phyloP scores from a whole-genome alignment of 257 asterid species.

The Prunella vulgaris region DNA sequence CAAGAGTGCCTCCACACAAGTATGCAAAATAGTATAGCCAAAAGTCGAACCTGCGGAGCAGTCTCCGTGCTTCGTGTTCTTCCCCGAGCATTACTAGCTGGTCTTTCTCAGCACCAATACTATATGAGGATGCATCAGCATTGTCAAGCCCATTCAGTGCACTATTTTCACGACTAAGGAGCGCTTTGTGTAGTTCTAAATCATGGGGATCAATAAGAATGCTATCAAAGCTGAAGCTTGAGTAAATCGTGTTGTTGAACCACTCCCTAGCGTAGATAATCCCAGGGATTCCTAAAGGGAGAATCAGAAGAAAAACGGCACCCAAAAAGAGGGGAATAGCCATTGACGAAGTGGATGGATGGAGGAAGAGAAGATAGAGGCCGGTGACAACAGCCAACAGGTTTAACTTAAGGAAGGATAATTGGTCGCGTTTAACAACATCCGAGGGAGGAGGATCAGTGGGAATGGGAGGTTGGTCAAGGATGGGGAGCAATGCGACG shows the following conservation, averaged over 20 bases:
- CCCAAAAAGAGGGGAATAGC: conserved; percentile 52
- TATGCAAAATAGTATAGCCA: conserved; percentile 74
- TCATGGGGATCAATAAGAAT: conserved; percentile 57
- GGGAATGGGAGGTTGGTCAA: conserved; percentile 47
- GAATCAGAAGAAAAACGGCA: conserved; percentile 54
- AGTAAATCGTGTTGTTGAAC: conserved; percentile 42
- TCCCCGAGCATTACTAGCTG: conserved; percentile 63
- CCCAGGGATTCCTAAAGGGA: conserved; percentile 73
- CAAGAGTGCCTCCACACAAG: conserved; percentile 88
- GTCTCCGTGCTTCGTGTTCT: conserved; percentile 57
- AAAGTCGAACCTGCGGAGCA: conserved; percentile 62
- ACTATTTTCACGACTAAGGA: conserved; percentile 38
- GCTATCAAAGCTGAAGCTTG: conserved; percentile 40
- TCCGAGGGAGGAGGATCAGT: conserved; percentile 30
- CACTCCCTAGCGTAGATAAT: conserved; percentile 60
- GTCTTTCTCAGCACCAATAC: conserved; percentile 34
- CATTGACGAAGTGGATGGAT: conserved; percentile 26
- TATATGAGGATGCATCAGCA: background rate
- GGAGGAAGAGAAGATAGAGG: conserved; percentile 69
- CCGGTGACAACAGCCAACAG: conserved; percentile 61
- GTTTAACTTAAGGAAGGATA: conserved; percentile 49
- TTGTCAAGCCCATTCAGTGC: conserved; percentile 23
- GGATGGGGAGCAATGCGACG: conserved; percentile 53
- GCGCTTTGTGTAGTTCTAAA: conserved; percentile 57
- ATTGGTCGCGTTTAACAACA: conserved; percentile 46